Conservation (phyloP, 2,329 filamentous ascomycete species). For the Neoscytalidium dimidiatum region DNA sequence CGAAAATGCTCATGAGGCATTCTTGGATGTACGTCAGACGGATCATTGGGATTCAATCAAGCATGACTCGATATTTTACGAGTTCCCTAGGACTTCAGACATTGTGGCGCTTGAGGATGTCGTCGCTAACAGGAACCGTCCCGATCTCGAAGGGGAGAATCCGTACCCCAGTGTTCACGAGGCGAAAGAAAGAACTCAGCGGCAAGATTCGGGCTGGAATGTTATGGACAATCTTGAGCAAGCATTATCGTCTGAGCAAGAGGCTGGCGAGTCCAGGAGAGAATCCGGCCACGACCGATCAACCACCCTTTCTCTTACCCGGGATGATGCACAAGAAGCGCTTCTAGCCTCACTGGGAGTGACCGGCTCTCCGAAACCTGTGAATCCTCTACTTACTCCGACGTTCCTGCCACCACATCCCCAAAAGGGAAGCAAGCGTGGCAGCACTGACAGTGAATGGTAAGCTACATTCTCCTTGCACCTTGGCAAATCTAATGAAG, state of each 20-base stretch:
- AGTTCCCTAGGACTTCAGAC: slow-evolving; percentile 44
- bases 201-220: slow-evolving; percentile 37
- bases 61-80: slow-evolving; percentile 52
- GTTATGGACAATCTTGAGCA: slow-evolving; percentile 44
- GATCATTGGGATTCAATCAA: slow-evolving; percentile 53
- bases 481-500: neutral
- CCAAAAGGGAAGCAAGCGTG: neutral
- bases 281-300: slow-evolving; percentile 1
- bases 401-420: neutral
- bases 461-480: neutral
- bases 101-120: slow-evolving; percentile 48
- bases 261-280: slow-evolving; percentile 11
- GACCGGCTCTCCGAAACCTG: slow-evolving; percentile 38
- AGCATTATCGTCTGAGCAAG: slow-evolving; percentile 32
- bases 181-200: slow-evolving; percentile 20
- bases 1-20: slow-evolving; percentile 46
- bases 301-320: neutral
- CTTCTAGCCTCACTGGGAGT: slow-evolving; percentile 39
- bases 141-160: slow-evolving; percentile 32
- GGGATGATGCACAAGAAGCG: slow-evolving; percentile 36
- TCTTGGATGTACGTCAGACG: slow-evolving; percentile 51
- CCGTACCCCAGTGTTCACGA: slow-evolving; percentile 33
- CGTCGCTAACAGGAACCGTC: slow-evolving; percentile 41
- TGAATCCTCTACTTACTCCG: neutral
- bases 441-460: neutral